phyloP scores from a whole-genome alignment of 208 protist species.

The Trypanosoma melophagium region DNA sequence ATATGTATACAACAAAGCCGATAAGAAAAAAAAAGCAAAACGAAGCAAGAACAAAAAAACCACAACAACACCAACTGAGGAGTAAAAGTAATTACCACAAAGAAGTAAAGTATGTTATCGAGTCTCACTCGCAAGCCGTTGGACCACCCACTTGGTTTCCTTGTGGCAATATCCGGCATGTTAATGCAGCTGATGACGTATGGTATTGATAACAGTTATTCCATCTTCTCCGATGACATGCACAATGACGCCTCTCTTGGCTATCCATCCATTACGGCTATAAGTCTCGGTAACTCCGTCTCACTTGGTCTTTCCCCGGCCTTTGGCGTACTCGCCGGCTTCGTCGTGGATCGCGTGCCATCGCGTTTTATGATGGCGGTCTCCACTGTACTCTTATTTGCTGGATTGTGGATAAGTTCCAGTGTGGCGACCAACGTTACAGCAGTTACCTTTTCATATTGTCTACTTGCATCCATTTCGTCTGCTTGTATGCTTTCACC shows the following conservation, averaged over 20 bases:
- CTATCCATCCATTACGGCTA: conserved; percentile 54
- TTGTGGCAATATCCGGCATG: conserved; percentile 71
- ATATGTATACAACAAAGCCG: no score
- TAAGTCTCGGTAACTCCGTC: conserved; percentile 82
- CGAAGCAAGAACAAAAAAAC: conserved; percentile 3
- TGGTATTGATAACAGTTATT: conserved; percentile 85
- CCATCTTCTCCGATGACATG: conserved; percentile 74
- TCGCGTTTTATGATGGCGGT: conserved; percentile 67
- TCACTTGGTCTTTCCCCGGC: conserved; percentile 69
- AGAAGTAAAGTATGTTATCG: conserved; percentile 8
- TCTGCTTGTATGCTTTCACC: conserved; percentile 80
- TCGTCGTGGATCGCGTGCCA: conserved; percentile 71
- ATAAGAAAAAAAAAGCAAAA: no score
- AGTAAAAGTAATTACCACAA: background rate
- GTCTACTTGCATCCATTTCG: conserved; percentile 64
- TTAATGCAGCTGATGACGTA: conserved; percentile 87
- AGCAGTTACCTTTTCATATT: conserved; percentile 72
- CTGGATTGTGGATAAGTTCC: conserved; percentile 63
- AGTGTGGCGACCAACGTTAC: conserved; percentile 52
- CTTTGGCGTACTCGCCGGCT: conserved; percentile 74
- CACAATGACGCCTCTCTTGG: conserved; percentile 64
- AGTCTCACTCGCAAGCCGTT: conserved; percentile 37
- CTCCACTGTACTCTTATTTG: conserved; percentile 57
- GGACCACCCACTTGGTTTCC: conserved; percentile 76
- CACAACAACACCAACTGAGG: background rate